phyloP scores from a whole-genome alignment of 345 rosid species.

The Combretum micranthum region DNA sequence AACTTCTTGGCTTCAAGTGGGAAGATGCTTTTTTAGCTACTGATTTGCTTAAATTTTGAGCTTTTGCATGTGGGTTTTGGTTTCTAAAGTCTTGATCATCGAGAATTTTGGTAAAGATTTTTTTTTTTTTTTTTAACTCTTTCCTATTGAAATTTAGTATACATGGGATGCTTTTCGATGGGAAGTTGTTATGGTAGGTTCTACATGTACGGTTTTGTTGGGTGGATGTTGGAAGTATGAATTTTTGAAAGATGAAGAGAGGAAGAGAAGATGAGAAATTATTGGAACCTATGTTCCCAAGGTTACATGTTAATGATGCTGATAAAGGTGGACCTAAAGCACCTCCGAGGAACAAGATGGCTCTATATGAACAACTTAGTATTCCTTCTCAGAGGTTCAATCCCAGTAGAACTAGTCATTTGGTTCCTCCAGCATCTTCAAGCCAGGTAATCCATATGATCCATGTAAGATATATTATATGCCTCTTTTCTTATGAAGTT shows the following conservation, averaged over 20 bases:
- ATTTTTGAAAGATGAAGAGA: constrained; percentile 46
- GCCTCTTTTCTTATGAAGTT: neutral
- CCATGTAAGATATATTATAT: neutral
- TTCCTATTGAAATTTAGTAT: too few species aligned
- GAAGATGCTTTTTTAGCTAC: too few species aligned
- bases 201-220: too few species aligned
- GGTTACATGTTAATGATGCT: constrained; percentile 87
- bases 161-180: too few species aligned
- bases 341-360: constrained; percentile 99
- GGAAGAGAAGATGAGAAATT: constrained; percentile 67
- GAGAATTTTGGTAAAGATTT: too few species aligned
- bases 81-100: too few species aligned
- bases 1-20: too few species aligned
- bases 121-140: too few species aligned
- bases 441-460: constrained; percentile 40
- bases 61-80: too few species aligned
- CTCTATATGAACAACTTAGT: constrained; percentile 89
- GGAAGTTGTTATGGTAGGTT: too few species aligned
- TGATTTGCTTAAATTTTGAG: too few species aligned
- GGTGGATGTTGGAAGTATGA: neutral
- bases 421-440: constrained; percentile 43
- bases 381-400: constrained; percentile 64
- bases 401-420: constrained; percentile 28
- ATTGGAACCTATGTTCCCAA: constrained; percentile 79
- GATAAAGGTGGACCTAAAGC: constrained; percentile 96